These are phyloP conservation scores for Tolypocladium ovalisporum DNA, from an alignment of 2,329 filamentous ascomycete genomes.

Conservation along the genomic window DNA sequence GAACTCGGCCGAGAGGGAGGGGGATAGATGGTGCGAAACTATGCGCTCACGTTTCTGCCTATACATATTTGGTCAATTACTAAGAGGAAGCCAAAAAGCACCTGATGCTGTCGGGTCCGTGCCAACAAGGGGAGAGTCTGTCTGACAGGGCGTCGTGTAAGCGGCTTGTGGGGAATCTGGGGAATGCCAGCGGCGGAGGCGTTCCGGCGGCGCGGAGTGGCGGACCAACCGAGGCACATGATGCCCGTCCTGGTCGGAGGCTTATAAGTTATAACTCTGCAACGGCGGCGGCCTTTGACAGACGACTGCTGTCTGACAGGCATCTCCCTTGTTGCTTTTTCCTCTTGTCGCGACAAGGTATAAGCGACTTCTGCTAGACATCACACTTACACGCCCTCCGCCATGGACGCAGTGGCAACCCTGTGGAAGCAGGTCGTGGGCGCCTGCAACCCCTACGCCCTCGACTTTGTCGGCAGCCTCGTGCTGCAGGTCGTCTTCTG, in stretches of 20 bases:
- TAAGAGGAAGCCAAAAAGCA: neutral
- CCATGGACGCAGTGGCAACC: neutral
- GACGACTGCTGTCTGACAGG: neutral
- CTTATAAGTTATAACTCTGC: neutral
- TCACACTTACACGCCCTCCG: neutral
- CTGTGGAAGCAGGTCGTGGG: slow-evolving; percentile 12
- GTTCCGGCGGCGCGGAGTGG: neutral
- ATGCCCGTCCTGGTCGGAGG: neutral
- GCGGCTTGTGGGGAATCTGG: neutral
- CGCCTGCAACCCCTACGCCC: slow-evolving; percentile 15
- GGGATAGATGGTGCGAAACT: neutral
- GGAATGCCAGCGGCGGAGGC: neutral
- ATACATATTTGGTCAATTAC: neutral
- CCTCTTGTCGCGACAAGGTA: neutral
- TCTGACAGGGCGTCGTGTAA: neutral
- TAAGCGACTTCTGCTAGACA: neutral
- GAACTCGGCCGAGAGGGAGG: neutral
- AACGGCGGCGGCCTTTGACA: neutral
- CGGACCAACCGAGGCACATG: neutral
- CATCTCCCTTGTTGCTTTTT: neutral
- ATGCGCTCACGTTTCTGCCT: neutral
- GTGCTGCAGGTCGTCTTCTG: slow-evolving; percentile 31
- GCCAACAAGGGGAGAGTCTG: neutral
- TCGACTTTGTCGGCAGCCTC: slow-evolving; percentile 30
- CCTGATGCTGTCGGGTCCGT: neutral